Evolutionary conservation across 495 filamentous ascomycete species (phyloP).

Genomic region (Bacidia gigantensis): DNA sequence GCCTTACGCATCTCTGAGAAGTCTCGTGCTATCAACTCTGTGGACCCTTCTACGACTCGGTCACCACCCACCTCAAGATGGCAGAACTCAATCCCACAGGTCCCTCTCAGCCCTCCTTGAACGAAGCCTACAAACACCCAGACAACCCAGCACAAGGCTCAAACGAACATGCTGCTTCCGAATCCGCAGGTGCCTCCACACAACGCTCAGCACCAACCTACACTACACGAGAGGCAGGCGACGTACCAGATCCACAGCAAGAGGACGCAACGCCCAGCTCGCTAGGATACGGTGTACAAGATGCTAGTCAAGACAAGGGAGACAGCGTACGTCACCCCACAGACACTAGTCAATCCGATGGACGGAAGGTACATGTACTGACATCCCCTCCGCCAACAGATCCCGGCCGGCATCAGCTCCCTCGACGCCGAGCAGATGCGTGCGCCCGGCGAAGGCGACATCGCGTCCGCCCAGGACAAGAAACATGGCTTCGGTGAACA

Average conservation of each 20-base stretch:
- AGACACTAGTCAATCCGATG: neutral
- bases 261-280: slow-evolving; percentile 27
- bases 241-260: slow-evolving; percentile 24
- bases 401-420: slow-evolving; percentile 21
- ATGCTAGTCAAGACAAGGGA: slow-evolving; percentile 13
- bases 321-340: slow-evolving; percentile 9
- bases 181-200: slow-evolving; percentile 13
- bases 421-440: slow-evolving; percentile 47
- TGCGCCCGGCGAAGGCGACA: slow-evolving; percentile 38
- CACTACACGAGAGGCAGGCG: slow-evolving; percentile 19
- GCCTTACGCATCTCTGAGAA: neutral
- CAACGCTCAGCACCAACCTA: slow-evolving; percentile 20
- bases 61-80: neutral
- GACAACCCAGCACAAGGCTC: slow-evolving; percentile 36
- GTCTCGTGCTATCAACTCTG: neutral
- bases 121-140: slow-evolving; percentile 35
- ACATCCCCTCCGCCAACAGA: neutral
- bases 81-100: slow-evolving; percentile 24
- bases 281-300: slow-evolving; percentile 21
- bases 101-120: slow-evolving; percentile 37
- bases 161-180: slow-evolving; percentile 30
- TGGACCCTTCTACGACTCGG: neutral
- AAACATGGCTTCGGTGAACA: slow-evolving; percentile 28
- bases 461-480: slow-evolving; percentile 32
- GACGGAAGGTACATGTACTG: neutral